A percentile compares a stretch with the other conserved stretches of the same genome.
phyloP scores from a whole-genome alignment of 2,329 filamentous ascomycete genomes.

The Exophiala viscosa region DNA sequence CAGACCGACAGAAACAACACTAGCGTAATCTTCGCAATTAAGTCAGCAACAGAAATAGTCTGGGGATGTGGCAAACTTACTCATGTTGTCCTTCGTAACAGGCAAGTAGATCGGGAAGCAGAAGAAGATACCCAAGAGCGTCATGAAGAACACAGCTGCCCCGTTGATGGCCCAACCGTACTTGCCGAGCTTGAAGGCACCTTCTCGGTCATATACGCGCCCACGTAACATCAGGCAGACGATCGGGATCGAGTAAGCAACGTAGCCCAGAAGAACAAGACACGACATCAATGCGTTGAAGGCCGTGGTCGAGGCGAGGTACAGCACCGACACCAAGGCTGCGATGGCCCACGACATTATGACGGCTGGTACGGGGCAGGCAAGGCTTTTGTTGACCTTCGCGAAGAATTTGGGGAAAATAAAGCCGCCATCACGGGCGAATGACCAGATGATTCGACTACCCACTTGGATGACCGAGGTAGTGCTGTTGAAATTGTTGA shows the following conservation, averaged over 20 bases:
- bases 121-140: not conserved
- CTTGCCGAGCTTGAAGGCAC: slow-evolving; percentile 48
- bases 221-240: slow-evolving; percentile 44
- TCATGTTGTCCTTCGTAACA: not conserved
- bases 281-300: slow-evolving; percentile 1
- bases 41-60: not conserved
- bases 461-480: not conserved
- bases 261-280: slow-evolving; percentile 49
- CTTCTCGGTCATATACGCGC: slow-evolving; percentile 42
- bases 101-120: not conserved
- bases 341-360: slow-evolving; percentile 41
- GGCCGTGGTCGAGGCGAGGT: not conserved
- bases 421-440: slow-evolving; percentile 2
- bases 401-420: not conserved
- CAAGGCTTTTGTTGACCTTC: not conserved
- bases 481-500: slow-evolving; percentile 1
- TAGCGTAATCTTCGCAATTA: not conserved
- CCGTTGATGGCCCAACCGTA: slow-evolving; percentile 41
- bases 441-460: slow-evolving; percentile 48
- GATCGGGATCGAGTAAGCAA: slow-evolving; percentile 46
- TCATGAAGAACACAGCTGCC: not conserved
- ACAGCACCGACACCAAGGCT: slow-evolving; percentile 42
- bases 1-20: not conserved
- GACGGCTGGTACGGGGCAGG: not conserved
- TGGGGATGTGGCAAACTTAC: not conserved